These are phyloP conservation scores for Hanseniaspora pseudoguilliermondii DNA, from an alignment of 805 yeast species.

Conservation along the genomic window DNA sequence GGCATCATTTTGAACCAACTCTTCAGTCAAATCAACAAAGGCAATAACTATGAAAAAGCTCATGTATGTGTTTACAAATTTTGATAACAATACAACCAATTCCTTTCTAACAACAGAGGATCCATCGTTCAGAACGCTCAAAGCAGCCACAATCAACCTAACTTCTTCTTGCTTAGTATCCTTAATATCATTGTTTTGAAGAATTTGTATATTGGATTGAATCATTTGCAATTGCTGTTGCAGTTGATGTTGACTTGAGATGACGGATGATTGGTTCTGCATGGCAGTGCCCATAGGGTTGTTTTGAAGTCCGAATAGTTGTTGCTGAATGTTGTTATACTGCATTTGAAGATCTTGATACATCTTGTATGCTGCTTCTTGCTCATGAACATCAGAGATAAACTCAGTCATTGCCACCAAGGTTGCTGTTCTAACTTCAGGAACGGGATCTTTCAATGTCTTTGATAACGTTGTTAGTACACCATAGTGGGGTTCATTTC, in stretches of 20 bases:
- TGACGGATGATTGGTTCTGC: slow-evolving; percentile 22
- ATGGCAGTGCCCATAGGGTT: slow-evolving; percentile 20
- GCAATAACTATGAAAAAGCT: slow-evolving; percentile 78
- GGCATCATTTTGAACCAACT: slow-evolving; percentile 32
- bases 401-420: slow-evolving; percentile 61
- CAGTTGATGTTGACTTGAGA: slow-evolving; percentile 23
- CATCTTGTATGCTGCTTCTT: slow-evolving; percentile 25
- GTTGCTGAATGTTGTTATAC: slow-evolving; percentile 19
- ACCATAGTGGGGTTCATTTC: slow-evolving; percentile 33
- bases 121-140: slow-evolving; percentile 69
- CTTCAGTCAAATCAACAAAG: slow-evolving; percentile 71
- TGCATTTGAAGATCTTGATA: slow-evolving; percentile 27
- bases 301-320: slow-evolving; percentile 25
- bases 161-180: slow-evolving; percentile 58
- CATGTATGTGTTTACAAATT: slow-evolving; percentile 54
- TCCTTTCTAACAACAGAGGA: slow-evolving; percentile 82
- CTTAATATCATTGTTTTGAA: slow-evolving; percentile 25
- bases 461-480: slow-evolving; percentile 29
- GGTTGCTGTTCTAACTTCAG: slow-evolving; percentile 84
- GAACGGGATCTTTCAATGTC: slow-evolving; percentile 74
- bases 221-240: slow-evolving; percentile 25
- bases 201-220: slow-evolving; percentile 21
- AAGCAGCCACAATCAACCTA: slow-evolving; percentile 52
- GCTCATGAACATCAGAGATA: slow-evolving; percentile 36
- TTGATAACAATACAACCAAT: slow-evolving; percentile 61